Percentiles rank a stretch among this genome's conserved stretches.
Conservation (phyloP, 768 basidiomycete genomes). For the Antrodiella citrinella region DNA sequence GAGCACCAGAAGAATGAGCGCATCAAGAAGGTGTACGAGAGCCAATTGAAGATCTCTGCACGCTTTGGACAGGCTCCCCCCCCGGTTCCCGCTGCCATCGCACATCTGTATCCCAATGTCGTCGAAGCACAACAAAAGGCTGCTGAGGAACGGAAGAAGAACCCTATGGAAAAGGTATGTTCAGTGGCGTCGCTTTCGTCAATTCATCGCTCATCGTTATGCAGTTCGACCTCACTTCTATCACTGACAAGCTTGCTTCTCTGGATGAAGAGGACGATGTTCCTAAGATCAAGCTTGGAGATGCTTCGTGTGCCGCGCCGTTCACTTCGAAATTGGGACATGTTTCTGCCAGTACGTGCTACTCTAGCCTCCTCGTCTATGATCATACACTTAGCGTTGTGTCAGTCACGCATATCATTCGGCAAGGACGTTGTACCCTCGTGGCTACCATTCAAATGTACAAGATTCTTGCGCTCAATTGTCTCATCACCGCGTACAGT, state of each 20-base stretch:
- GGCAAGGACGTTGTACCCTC: constrained; percentile 96
- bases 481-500: constrained; percentile 97
- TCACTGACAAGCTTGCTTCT: constrained; percentile 81
- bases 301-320: constrained; percentile 96
- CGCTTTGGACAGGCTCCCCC: constrained; percentile 93
- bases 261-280: constrained; percentile 94
- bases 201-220: constrained; percentile 11
- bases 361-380: constrained; percentile 1
- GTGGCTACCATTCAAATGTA: constrained; percentile 99
- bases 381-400: not conserved
- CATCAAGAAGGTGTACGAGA: constrained; percentile 96
- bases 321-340: constrained; percentile 99
- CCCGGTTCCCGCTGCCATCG: constrained; percentile 82
- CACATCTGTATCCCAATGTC: constrained; percentile 82
- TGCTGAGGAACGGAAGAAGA: constrained; percentile 62
- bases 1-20: constrained; percentile 86
- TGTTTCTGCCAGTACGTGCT: constrained; percentile 81
- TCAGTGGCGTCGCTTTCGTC: not conserved
- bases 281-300: constrained; percentile 98
- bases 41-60: constrained; percentile 82
- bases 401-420: constrained; percentile 93
- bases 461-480: constrained; percentile 97
- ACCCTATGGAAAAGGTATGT: constrained; percentile 86
- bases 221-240: constrained; percentile 70
- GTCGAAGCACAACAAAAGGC: constrained; percentile 86